Conservation (phyloP, 140 eudicot species). For the Bidens hawaiensis region DNA sequence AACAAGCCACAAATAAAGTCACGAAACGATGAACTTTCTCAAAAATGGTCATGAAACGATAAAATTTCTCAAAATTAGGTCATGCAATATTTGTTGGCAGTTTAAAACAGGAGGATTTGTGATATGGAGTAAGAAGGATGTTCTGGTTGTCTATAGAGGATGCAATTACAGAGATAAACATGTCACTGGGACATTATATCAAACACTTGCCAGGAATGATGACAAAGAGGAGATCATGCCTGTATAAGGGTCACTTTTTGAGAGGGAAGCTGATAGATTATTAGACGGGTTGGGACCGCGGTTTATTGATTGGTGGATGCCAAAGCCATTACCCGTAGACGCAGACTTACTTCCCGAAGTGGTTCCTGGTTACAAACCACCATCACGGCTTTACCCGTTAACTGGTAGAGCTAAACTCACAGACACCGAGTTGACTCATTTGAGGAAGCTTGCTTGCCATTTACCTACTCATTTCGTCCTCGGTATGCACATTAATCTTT, state of each 20-base stretch:
- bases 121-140: conserved; percentile 77
- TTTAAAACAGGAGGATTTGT: conserved; percentile 82
- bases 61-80: no score
- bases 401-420: conserved; percentile 53
- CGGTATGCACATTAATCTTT: conserved; percentile 37
- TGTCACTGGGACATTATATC: background rate
- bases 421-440: conserved; percentile 75
- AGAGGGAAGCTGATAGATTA: conserved; percentile 88
- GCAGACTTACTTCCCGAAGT: conserved; percentile 87
- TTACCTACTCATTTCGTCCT: conserved; percentile 95
- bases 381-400: conserved; percentile 73
- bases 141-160: conserved; percentile 80
- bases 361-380: conserved; percentile 70
- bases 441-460: conserved; percentile 76
- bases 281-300: conserved; percentile 96
- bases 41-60: no score
- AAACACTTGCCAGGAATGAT: conserved; percentile 20
- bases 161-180: conserved; percentile 30
- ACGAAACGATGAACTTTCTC: no score
- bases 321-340: conserved; percentile 91
- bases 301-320: conserved; percentile 95
- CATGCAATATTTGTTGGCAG: conserved; percentile 35
- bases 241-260: conserved; percentile 54
- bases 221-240: conserved; percentile 21
- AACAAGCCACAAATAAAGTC: no score